These are phyloP conservation scores for Pseudogymnoascus sp. DNA, from an alignment of 2,329 filamentous ascomycete species.

Conservation along the genomic window DNA sequence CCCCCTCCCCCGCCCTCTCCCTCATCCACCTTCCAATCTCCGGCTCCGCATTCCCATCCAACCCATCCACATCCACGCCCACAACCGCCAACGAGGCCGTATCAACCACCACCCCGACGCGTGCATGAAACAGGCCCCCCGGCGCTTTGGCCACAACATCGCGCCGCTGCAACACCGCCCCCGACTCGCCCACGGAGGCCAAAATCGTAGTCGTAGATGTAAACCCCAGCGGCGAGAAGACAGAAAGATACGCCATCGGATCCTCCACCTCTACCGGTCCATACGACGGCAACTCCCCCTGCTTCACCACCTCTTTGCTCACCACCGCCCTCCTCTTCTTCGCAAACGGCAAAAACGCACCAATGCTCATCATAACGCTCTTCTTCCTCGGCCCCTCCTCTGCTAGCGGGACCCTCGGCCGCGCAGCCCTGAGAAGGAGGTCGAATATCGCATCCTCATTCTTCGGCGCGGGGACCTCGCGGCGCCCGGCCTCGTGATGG, in stretches of 20 bases:
- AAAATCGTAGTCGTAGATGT: constrained; percentile 43
- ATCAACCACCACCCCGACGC: constrained; percentile 50
- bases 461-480: constrained; percentile 35
- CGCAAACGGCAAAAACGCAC: constrained; percentile 25
- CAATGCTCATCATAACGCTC: constrained; percentile 24
- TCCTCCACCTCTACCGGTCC: constrained; percentile 54
- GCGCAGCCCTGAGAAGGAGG: constrained; percentile 21
- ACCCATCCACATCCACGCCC: constrained; percentile 41
- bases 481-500: constrained; percentile 28
- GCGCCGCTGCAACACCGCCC: constrained; percentile 41
- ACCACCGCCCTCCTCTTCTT: constrained; percentile 20
- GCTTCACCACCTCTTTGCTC: constrained; percentile 23
- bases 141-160: constrained; percentile 40
- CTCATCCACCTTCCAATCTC: constrained; percentile 47
- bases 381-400: constrained; percentile 13
- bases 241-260: constrained; percentile 58
- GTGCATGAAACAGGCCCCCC: constrained; percentile 47
- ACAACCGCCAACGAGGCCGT: constrained; percentile 42
- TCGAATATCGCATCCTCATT: constrained; percentile 28
- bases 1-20: constrained; percentile 32
- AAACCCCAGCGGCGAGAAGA: constrained; percentile 61
- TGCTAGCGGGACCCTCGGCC: constrained; percentile 12
- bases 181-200: constrained; percentile 25
- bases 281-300: constrained; percentile 48
- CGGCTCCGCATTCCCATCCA: constrained; percentile 48